phyloP scores from a whole-genome alignment of 768 basidiomycete genomes.

The Leccinum ochraceum region DNA sequence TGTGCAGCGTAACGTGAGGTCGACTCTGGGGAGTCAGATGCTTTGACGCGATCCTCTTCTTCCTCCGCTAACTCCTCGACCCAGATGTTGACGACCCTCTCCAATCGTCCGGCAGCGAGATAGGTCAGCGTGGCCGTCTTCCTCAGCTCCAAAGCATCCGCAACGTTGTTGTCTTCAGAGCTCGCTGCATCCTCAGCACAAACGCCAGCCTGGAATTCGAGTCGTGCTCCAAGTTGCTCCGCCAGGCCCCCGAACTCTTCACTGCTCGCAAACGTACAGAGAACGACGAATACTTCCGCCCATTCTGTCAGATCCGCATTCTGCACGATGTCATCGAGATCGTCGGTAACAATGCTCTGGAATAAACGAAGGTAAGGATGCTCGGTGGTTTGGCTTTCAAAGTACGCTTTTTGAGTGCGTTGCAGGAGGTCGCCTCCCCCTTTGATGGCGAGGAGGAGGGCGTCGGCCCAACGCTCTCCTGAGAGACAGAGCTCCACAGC shows the following conservation, averaged over 20 bases:
- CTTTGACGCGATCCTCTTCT: conserved; percentile 53
- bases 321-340: conserved; percentile 91
- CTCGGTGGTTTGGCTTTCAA: conserved; percentile 72
- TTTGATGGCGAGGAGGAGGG: conserved; percentile 88
- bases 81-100: conserved; percentile 91
- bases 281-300: conserved; percentile 94
- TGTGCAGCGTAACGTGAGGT: conserved; percentile 75
- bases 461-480: conserved; percentile 89
- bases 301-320: conserved; percentile 95
- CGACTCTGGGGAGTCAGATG: conserved; percentile 38
- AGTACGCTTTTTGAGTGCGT: conserved; percentile 91
- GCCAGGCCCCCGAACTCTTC: conserved; percentile 87
- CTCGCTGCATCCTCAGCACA: conserved; percentile 50
- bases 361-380: conserved; percentile 91
- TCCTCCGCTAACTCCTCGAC: conserved; percentile 87
- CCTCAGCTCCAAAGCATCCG: conserved; percentile 49
- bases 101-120: conserved; percentile 86
- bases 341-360: conserved; percentile 91
- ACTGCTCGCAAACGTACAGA: conserved; percentile 88
- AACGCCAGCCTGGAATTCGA: conserved; percentile 80
- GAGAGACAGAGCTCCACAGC: conserved; percentile 92
- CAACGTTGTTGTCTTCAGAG: conserved; percentile 41
- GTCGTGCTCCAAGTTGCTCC: conserved; percentile 87
- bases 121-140: conserved; percentile 93
- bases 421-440: conserved; percentile 87